Percentiles rank a stretch among this genome's conserved stretches.
Evolutionary conservation across 2,329 filamentous ascomycete species (phyloP).

Genomic region (Botrytis pseudocinerea): DNA sequence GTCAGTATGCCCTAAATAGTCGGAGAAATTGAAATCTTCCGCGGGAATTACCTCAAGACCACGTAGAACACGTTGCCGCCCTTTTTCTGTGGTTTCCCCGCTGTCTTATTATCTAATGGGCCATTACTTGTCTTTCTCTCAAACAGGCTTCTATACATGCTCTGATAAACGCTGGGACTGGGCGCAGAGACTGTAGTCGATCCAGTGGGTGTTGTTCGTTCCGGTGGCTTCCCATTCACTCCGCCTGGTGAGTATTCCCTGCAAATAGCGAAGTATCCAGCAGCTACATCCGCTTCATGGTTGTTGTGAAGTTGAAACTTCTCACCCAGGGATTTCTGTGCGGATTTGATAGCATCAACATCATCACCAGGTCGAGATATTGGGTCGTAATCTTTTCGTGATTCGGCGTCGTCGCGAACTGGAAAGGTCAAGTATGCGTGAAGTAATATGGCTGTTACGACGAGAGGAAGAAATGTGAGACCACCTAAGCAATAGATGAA

Average conservation of each 20-base stretch:
- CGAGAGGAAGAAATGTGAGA: conserved; percentile 79
- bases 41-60: conserved; percentile 66
- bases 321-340: conserved; percentile 58
- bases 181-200: conserved; percentile 72
- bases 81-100: conserved; percentile 47
- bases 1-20: conserved; percentile 4
- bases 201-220: conserved; percentile 78
- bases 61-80: conserved; percentile 92
- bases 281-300: conserved; percentile 74
- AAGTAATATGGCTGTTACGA: conserved; percentile 60
- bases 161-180: conserved; percentile 94
- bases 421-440: conserved; percentile 72
- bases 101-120: conserved; percentile 41
- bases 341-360: conserved; percentile 60
- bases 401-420: conserved; percentile 46
- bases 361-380: conserved; percentile 65
- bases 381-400: conserved; percentile 41
- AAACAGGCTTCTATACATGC: conserved; percentile 96
- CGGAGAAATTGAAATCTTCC: not conserved
- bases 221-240: conserved; percentile 88
- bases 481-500: conserved; percentile 82
- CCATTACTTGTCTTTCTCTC: conserved; percentile 64
- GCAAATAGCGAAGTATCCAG: conserved; percentile 93
- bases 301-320: conserved; percentile 57
- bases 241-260: conserved; percentile 90